Evolutionary conservation across 176 grass and related monocot genomes (phyloP).

Genomic region (Carex littledalei): DNA sequence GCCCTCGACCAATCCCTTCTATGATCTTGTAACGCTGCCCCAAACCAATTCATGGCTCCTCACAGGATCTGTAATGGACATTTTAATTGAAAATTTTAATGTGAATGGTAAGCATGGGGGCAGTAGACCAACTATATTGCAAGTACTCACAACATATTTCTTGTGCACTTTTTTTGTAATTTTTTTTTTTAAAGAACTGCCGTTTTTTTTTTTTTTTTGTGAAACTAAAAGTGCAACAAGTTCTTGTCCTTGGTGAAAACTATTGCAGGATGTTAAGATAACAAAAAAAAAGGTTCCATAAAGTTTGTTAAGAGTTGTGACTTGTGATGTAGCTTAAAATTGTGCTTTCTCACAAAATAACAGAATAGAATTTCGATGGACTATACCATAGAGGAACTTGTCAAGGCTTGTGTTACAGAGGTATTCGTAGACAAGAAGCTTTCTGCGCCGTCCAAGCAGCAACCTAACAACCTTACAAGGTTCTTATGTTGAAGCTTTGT

Average conservation of each 20-base stretch:
- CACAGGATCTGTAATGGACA: slow-evolving; percentile 10
- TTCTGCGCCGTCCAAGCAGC: slow-evolving; percentile 39
- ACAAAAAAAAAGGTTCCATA: background rate
- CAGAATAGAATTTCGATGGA: background rate
- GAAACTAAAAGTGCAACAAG: background rate
- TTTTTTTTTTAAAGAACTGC: background rate
- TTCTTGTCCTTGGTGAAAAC: background rate
- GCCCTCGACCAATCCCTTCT: slow-evolving; percentile 35
- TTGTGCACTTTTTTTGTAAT: background rate
- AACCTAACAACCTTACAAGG: slow-evolving; percentile 40
- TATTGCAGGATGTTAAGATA: background rate
- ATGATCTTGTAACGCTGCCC: slow-evolving; percentile 31
- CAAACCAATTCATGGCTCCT: slow-evolving; percentile 20
- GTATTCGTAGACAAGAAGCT: slow-evolving; percentile 51
- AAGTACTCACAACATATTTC: background rate
- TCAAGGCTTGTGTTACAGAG: slow-evolving; percentile 42
- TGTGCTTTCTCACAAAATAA: background rate
- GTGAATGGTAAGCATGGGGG: background rate
- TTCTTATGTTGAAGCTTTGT: slow-evolving; percentile 61
- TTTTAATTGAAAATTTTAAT: background rate
- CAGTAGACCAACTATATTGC: background rate
- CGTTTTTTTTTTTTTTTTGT: background rate
- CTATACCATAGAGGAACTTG: slow-evolving; percentile 38
- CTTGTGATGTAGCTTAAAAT: background rate
- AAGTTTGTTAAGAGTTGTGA: background rate